Conservation (phyloP, 768 basidiomycete genomes). For the Lactarius sp. region DNA sequence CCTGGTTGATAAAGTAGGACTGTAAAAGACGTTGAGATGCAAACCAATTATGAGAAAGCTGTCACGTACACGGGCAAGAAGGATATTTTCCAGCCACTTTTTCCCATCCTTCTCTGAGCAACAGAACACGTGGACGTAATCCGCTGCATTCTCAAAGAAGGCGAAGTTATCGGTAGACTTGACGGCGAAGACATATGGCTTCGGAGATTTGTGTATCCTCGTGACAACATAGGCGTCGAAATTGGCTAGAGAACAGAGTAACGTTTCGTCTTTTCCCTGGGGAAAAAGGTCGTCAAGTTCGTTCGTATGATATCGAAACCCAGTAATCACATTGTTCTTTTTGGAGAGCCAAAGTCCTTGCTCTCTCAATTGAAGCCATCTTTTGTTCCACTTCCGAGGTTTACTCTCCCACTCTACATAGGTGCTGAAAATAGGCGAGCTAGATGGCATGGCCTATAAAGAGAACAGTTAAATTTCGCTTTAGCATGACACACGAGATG, state of each 20-base stretch:
- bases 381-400: conserved; percentile 92
- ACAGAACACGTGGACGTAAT: conserved; percentile 85
- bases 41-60: background rate
- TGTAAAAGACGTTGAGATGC: conserved; percentile 29
- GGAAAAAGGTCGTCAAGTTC: conserved; percentile 4
- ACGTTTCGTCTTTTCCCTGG: conserved; percentile 79
- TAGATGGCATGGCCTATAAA: conserved; percentile 47
- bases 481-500: background rate
- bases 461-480: conserved; percentile 26
- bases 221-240: conserved; percentile 86
- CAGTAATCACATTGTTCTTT: conserved; percentile 66
- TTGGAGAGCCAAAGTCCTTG: conserved; percentile 86
- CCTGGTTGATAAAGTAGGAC: conserved; percentile 83
- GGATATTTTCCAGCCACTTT: conserved; percentile 73
- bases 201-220: conserved; percentile 74
- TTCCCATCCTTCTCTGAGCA: conserved; percentile 69
- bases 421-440: conserved; percentile 42
- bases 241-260: conserved; percentile 80
- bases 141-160: conserved; percentile 80
- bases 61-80: conserved; percentile 71
- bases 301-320: background rate
- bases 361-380: conserved; percentile 83
- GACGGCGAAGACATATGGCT: conserved; percentile 77
- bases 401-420: conserved; percentile 89
- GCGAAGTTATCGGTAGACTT: conserved; percentile 86